phyloP scores from a whole-genome alignment of 2,329 filamentous ascomycete species.

The Didymella keratinophila region DNA sequence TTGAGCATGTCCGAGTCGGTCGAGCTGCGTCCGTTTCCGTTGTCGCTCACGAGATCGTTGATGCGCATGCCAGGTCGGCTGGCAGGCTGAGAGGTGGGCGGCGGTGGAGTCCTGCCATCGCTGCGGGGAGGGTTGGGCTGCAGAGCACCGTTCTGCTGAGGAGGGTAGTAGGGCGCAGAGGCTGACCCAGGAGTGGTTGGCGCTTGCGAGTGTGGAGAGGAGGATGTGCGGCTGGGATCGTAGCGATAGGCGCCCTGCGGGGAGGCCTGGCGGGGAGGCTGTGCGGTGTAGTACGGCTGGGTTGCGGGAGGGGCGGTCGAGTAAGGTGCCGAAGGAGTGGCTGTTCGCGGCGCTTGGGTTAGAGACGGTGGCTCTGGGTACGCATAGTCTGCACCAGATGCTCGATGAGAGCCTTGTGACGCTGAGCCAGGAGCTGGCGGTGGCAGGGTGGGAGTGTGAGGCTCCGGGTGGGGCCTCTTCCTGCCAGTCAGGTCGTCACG shows the following conservation, averaged over 20 bases:
- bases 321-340: constrained; percentile 53
- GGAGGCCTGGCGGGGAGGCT: constrained; percentile 51
- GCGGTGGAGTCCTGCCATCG: constrained; percentile 53
- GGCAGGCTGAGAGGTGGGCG: constrained; percentile 42
- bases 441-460: constrained; percentile 60
- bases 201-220: constrained; percentile 53
- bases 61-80: constrained; percentile 53
- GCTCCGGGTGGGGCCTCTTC: constrained; percentile 59
- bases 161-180: constrained; percentile 45
- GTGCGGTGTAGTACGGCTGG: constrained; percentile 53
- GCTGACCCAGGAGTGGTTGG: constrained; percentile 47
- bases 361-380: constrained; percentile 56
- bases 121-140: constrained; percentile 47
- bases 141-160: constrained; percentile 40
- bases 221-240: constrained; percentile 52
- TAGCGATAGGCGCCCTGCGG: constrained; percentile 54
- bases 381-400: constrained; percentile 49
- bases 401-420: constrained; percentile 51
- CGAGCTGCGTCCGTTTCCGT: constrained; percentile 49
- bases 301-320: constrained; percentile 47
- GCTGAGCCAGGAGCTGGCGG: constrained; percentile 57
- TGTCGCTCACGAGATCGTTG: constrained; percentile 52
- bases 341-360: constrained; percentile 56
- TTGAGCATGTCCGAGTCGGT: constrained; percentile 56
- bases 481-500: constrained; percentile 52